Evolutionary conservation across 495 filamentous ascomycete species (phyloP).

Genomic region (Penicillium diatomitis): DNA sequence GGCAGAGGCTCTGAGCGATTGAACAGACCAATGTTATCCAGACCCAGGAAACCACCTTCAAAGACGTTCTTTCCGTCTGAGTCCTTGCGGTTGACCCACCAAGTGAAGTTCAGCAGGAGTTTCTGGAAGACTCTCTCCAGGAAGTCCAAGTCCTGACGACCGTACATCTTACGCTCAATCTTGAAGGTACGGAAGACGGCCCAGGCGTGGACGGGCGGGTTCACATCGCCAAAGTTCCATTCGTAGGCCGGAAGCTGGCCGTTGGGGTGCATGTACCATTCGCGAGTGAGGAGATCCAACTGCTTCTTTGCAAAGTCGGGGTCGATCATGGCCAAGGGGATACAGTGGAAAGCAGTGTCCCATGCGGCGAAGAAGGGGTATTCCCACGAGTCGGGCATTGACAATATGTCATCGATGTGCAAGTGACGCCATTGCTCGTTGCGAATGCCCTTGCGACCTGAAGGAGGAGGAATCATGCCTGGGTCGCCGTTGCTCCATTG

Average conservation of each 20-base stretch:
- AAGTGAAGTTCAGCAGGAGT: constrained; percentile 90
- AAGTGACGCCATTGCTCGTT: constrained; percentile 90
- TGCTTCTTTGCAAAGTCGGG: constrained; percentile 98
- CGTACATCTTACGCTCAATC: constrained; percentile 95
- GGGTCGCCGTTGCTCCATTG: constrained; percentile 86
- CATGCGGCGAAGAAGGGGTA: constrained; percentile 98
- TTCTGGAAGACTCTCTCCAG: constrained; percentile 96
- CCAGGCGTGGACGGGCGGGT: constrained; percentile 95
- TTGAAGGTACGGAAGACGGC: constrained; percentile 92
- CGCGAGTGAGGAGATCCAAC: constrained; percentile 84
- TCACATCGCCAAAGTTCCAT: constrained; percentile 98
- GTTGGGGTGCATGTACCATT: constrained; percentile 99
- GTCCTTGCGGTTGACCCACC: constrained; percentile 98
- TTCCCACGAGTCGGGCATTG: constrained; percentile 98
- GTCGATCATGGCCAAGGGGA: constrained; percentile 92
- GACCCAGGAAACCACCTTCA: constrained; percentile 90
- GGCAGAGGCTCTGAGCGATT: constrained; percentile 96
- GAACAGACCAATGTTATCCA: constrained; percentile 96
- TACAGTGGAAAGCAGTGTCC: constrained; percentile 96
- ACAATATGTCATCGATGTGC: constrained; percentile 86
- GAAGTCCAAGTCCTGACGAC: constrained; percentile 88
- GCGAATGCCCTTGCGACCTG: constrained; percentile 67
- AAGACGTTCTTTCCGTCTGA: constrained; percentile 91
- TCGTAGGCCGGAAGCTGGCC: constrained; percentile 88
- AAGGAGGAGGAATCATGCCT: constrained; percentile 70